Evolutionary conservation across 2,329 filamentous ascomycete species (phyloP).

Genomic region (Drechslerella coelobrocha): DNA sequence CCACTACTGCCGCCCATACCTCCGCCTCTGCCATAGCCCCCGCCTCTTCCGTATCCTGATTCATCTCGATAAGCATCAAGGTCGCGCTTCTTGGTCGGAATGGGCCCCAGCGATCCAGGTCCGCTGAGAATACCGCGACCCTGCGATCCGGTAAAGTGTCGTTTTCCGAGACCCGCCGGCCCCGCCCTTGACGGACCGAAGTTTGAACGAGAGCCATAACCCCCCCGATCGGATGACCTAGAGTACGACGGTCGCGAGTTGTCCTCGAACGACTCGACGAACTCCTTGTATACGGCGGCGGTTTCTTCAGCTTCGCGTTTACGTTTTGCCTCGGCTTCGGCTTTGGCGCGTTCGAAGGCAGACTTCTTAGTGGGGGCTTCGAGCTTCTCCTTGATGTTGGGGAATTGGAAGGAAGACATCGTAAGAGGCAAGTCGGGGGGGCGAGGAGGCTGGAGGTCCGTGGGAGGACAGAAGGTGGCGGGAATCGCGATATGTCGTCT

Average conservation of each 20-base stretch:
- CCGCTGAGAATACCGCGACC: slow-evolving; percentile 39
- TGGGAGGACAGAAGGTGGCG: not conserved
- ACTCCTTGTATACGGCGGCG: slow-evolving; percentile 83
- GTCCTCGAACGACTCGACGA: slow-evolving; percentile 73
- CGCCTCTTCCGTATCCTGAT: slow-evolving; percentile 21
- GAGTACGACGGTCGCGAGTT: slow-evolving; percentile 39
- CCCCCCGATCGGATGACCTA: slow-evolving; percentile 55
- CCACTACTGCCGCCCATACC: slow-evolving; percentile 37
- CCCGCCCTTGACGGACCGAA: slow-evolving; percentile 48
- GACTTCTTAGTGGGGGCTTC: slow-evolving; percentile 82
- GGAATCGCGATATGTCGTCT: slow-evolving; percentile 5
- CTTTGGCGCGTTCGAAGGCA: slow-evolving; percentile 84
- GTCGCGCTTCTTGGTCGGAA: slow-evolving; percentile 49
- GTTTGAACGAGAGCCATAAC: slow-evolving; percentile 53
- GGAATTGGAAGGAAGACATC: slow-evolving; percentile 63
- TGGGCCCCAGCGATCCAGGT: slow-evolving; percentile 35
- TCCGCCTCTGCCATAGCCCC: slow-evolving; percentile 44
- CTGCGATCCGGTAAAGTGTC: slow-evolving; percentile 37
- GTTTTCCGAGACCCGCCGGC: slow-evolving; percentile 39
- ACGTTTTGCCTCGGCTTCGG: slow-evolving; percentile 87
- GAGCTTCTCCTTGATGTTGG: slow-evolving; percentile 77
- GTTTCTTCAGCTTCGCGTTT: slow-evolving; percentile 84
- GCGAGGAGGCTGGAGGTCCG: slow-evolving; percentile 13
- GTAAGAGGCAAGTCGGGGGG: not conserved
- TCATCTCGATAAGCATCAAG: slow-evolving; percentile 49